Evolutionary conservation across 1,284 basidiomycete genomes (phyloP), one percentile per base, ranked within the genome.

Genomic region (Cystobasidium sp.): DNA sequence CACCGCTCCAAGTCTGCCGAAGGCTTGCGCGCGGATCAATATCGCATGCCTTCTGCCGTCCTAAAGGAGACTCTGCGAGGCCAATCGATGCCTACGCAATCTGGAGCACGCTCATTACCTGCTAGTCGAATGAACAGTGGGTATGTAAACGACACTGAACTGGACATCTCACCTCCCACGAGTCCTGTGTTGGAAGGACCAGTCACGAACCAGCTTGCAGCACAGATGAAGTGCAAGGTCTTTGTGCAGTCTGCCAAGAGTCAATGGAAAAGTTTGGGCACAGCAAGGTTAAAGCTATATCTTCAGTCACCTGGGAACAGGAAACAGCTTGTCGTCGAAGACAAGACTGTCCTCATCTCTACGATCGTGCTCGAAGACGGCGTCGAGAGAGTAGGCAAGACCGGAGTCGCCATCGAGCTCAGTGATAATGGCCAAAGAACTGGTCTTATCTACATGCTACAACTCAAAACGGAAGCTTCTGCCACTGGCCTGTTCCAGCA

Each of bases 141-240:
- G 20, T 63, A 68, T 39, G 39, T 68, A 16, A 64, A 73, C 14
- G 37, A 65, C 39, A 74, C 37, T 3, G 67, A 65, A 22, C 68
- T 69, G 39, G 75, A 77, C 39, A 75, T 78, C 56, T 75, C 75
- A 14, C 79, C 79, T 14, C 78, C 78, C 0, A 43, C 76, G 3
- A 76, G 75, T 43, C 79, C 78, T 3, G 53, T 52, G 22, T 51
- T 75, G 10, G 59, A 71, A 9, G 69, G 41, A 6, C 66, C 74
- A 0, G 86, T 90, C 39, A 89, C 88, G 22, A 88, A 91, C 7
- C 85, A 87, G 12, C 85, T 98, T 64, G 88, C 91, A 4, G 93
- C 92, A n/a, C 89, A 93, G 80, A 97, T 97, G 92, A 95, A 96
- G 82, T 98, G 96, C 88, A 98, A 99, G 83, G 90, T 98, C 44